Base-by-base conservation (phyloP, 306 rosid species). In the Delonix regia region DNA sequence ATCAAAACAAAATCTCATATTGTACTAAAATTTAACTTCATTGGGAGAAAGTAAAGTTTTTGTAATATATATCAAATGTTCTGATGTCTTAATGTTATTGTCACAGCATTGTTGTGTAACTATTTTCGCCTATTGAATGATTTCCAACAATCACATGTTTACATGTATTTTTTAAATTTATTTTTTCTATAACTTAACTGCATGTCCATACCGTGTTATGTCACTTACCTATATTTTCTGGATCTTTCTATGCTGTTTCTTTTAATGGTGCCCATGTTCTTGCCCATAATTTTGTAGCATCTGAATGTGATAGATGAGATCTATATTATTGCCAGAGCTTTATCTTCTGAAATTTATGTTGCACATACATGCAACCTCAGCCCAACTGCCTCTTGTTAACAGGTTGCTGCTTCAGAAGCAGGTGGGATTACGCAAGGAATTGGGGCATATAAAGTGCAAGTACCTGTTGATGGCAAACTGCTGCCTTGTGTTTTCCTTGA, bases 361-460 rank as follows among this genome's bases (percentile, higher is more conserved):
- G 27, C 71, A 51, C 52, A 22, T 69, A 18, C 36, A 52, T 79
- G 73, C 80, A 69, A 22, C 59, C 49, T 60, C 77, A 48, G 71
- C 74, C 84, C 77, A 77, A 80, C 39, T 79, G 71, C 62, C 84
- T 57, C 69, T 66, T 79, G 48, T 83, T 80, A 44, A 86, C 89
- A 95, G 99, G 97, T 95, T 81, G 98, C 92, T 80, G 93, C 99
- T 75, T 93, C 98, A 12, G 99, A 95, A 87, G 99, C 99, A 57
- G 99, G 99, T 76, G 99, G 99, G 76, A 95, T 95, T 80, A 95
- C 99, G 25, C 98, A 95, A 84, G 99, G 99, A 81, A 95, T 95
- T 74, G 99, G 99, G 57, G 99, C 99, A 63, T 95, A 95, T 77
- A 85, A 82, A 81, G 98, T 95, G 84, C 83, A 63, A 75, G 98